Evolutionary conservation across 768 basidiomycete genomes (phyloP), one percentile per base, ranked within the genome.

Genomic region (Termitomyces sp.): DNA sequence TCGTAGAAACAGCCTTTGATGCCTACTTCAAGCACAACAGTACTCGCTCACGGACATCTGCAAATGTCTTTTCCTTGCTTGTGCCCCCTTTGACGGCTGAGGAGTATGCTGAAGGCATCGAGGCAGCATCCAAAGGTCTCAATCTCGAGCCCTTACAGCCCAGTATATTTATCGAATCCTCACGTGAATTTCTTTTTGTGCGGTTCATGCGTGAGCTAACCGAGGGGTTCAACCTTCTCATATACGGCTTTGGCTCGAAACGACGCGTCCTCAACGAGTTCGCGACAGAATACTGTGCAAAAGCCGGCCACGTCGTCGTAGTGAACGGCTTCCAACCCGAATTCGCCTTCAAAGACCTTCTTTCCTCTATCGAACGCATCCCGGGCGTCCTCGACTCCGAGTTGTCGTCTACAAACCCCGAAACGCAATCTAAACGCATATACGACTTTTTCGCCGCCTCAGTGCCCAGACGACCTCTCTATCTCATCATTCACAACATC

Each of bases 201-300:
- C 81, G 85, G 42, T 89, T 88, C 68, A 71, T 82, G 43, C 74
- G 77, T 59, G 93, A 98, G 69, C 78, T 98, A 25, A 74, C 77
- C 2, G 82, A 87, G 67, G 95, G 93, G 1, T 98, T 94, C 77
- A 95, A 92, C 69, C 73, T 98, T 43, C 71, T 95, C 19, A 86
- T 92, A 69, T 92, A 93, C 65, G 96, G 96, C 1, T 83, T 85
- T 64, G 96, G 96, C 5, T 95, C 92, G 19, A 99, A 99, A 69
- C 79, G 92, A 54, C 69, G 66, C 17, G 62, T 89, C 9, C 75
- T 99, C 32, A 91, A 96, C 66, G 75, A 82, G 21, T 91, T 97
- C 55, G 92, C 89, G 1, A 74, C 68, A 4, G 73, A 79, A 0
- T 66, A 73, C 21, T 83, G 90, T 59, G 71, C 81, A 7, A 81